phyloP scores from a whole-genome alignment of 2,329 filamentous ascomycete species.

The Sarocladium strictum region DNA sequence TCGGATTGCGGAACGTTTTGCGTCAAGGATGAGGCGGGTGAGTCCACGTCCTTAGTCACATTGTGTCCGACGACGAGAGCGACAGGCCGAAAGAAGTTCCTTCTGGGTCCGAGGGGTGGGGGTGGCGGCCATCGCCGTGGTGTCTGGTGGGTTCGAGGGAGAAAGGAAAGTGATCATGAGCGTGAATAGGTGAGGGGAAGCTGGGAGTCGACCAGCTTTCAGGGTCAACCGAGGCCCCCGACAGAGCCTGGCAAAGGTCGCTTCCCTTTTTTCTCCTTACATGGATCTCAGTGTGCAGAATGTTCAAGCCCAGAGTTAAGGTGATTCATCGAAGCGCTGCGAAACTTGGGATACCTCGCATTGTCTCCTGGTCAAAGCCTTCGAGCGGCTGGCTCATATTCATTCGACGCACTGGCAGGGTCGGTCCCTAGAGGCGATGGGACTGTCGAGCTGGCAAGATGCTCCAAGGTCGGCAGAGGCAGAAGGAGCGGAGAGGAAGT shows the following conservation, averaged over 20 bases:
- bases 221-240: conserved; percentile 1
- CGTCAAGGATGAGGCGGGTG: background rate
- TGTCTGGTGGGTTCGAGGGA: background rate
- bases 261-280: background rate
- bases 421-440: no score
- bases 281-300: no score
- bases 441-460: no score
- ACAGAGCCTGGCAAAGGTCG: background rate
- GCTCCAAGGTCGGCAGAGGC: no score
- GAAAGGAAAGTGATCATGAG: background rate
- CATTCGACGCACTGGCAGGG: no score
- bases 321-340: no score
- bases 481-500: background rate
- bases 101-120: background rate
- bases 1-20: background rate
- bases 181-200: background rate
- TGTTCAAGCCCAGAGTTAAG: no score
- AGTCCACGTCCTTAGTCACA: background rate
- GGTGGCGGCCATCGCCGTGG: background rate
- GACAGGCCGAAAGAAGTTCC: background rate
- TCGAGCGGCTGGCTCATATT: no score
- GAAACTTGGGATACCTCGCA: background rate
- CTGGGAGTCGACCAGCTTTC: background rate
- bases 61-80: background rate
- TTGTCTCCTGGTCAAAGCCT: no score